Base-by-base conservation (phyloP, 257 asterid species). In the Solanum gracilifrons region DNA sequence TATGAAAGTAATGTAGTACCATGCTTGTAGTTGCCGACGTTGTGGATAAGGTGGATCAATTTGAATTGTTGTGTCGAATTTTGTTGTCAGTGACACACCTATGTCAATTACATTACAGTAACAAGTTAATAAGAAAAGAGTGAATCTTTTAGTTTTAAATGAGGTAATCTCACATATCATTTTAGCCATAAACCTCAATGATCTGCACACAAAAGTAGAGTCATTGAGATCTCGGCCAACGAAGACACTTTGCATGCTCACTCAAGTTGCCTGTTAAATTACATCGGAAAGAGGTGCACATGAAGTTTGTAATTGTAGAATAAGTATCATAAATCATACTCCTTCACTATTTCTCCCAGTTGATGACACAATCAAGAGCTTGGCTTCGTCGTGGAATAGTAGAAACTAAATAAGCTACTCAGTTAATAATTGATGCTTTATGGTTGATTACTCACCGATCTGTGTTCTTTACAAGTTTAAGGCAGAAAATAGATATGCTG, bases 201-300 rank as follows among this genome's bases (percentile, higher is more conserved):
- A 95, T 43, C 99, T 98, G 80, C 94, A 96, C 9, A 96, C 98
- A 74, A 96, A 96, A 43, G 99, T 98, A 84, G 98, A 94, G 82
- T 98, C 99, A 74, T 95, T 91, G 69, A 96, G 91, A 91, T 96
- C 98, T 84, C 85, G 90, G 69, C 98, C 97, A 6, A 96, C 98
- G 60, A 96, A 92, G 88, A 92, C 90, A 88, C 99, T 96, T 93
- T 96, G 98, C 99, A 96, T 94, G 95, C 98, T 91, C 76, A 91
- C 92, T 75, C 94, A 98, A 7, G 99, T 93, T 25, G 95, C 98
- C 98, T 95, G 93, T 74, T 10, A 29, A 32, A 23, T 66, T 37
- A 29, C 58, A 87, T 68, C 8, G 66, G 39, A 27, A 46, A 80
- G 85, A 80, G 66, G 66, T 80, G 39, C 66, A 80, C 85, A 27